Evolutionary conservation across 306 rosid genomes (phyloP).

Genomic region (Cotoneaster glaucophyllus): DNA sequence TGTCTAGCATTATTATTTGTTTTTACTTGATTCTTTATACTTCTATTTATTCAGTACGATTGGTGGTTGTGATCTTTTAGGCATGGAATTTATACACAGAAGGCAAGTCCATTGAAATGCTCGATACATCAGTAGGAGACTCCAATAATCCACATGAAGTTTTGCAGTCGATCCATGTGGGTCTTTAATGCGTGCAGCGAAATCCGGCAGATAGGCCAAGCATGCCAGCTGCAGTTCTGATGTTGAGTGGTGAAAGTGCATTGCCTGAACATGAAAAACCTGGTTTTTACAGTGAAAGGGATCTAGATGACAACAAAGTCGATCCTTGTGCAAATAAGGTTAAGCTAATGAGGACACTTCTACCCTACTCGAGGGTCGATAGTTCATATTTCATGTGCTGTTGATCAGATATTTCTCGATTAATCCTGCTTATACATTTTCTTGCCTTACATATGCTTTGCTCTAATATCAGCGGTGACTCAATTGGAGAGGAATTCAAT

Average conservation of each 20-base stretch:
- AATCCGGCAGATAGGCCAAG: constrained; percentile 15
- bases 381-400: neutral
- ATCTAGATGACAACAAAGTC: neutral
- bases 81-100: constrained; percentile 21
- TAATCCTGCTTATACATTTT: neutral
- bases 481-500: too few relatives aligned
- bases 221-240: constrained; percentile 19
- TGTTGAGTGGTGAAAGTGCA: constrained; percentile 5
- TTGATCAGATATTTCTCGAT: too few relatives aligned
- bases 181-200: constrained; percentile 13
- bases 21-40: neutral
- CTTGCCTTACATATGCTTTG: neutral
- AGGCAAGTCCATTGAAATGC: constrained; percentile 13
- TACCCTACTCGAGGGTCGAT: neutral
- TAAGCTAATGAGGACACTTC: neutral
- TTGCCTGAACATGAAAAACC: constrained; percentile 13
- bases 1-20: neutral
- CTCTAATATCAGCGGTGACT: too few relatives aligned
- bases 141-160: constrained; percentile 2
- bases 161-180: constrained; percentile 10
- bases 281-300: constrained; percentile 7
- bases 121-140: constrained; percentile 6
- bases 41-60: neutral
- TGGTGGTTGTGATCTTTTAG: neutral
- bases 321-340: neutral